Evolutionary conservation across 768 basidiomycete genomes (phyloP), one percentile per base, ranked within the genome.

Genomic region (Naematelia encephala): DNA sequence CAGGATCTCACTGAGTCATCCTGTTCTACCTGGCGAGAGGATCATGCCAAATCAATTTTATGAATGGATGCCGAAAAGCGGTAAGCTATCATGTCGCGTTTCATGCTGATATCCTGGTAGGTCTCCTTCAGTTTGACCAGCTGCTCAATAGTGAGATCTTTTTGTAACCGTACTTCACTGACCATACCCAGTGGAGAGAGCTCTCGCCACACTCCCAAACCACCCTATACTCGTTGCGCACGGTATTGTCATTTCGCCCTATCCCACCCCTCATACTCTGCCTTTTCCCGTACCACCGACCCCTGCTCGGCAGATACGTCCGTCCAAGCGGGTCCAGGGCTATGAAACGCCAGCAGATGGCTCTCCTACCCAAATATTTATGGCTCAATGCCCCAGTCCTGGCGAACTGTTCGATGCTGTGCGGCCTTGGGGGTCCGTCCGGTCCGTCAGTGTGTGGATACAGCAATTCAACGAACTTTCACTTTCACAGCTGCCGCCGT

Each of bases 61-160:
- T 43, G 64, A 66, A 34, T 72, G 70, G 70, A 72, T 72, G 70
- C 53, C 57, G 4, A 62, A 56, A 42, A 25, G 52, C 4, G 70
- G 69, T 66, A 23, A 56, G 67, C 51, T 10, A 4, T 1, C 12
- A 25, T 44, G 21, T 34, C 29, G n/a, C n/a, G n/a, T n/a, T n/a
- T n/a, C n/a, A n/a, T n/a, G n/a, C n/a, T 19, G 42, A 46, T 54
- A 34, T 8, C 11, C 52, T 14, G 52, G 22, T 16, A 19, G 16
- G 52, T 4, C 39, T 49, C 29, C 21, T 50, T 34, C 25, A 60
- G 64, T 26, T 68, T 68, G 43, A 30, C 28, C 10, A 48, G 50
- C 5, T 22, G 8, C 29, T 44, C 3, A 54, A 63, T 26, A 62
- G 69, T 71, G 13, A 49, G 69, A n/a, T n/a, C n/a, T n/a, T n/a